phyloP scores from a whole-genome alignment of 306 rosid species.

The Bauhinia variegata region DNA sequence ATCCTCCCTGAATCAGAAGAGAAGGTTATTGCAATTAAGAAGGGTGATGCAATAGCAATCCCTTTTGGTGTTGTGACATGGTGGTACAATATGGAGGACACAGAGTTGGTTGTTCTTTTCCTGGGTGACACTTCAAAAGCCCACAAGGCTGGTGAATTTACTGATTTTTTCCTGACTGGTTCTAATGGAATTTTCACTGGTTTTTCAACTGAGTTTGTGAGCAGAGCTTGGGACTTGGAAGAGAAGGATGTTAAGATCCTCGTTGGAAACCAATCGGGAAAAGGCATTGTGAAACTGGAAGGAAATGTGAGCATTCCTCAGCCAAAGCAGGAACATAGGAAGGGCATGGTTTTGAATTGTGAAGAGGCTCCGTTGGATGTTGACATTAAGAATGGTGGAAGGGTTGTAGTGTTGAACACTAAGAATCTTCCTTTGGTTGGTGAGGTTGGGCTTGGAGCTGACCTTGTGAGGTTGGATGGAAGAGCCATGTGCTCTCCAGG shows the following conservation, averaged over 20 bases:
- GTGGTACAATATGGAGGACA: conserved; percentile 78
- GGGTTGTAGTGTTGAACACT: conserved; percentile 80
- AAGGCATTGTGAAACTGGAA: conserved; percentile 59
- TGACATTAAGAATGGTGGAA: conserved; percentile 72
- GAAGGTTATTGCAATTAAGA: conserved; percentile 72
- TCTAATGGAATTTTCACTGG: conserved; percentile 77
- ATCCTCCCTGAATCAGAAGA: conserved; percentile 74
- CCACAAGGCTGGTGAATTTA: conserved; percentile 83
- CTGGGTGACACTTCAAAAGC: conserved; percentile 77
- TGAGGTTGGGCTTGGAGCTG: conserved; percentile 78
- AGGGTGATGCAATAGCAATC: conserved; percentile 85
- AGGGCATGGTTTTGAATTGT: conserved; percentile 75
- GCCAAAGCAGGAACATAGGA: conserved; percentile 57
- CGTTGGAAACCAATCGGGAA: conserved; percentile 56
- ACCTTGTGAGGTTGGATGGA: conserved; percentile 78
- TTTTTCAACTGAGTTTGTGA: conserved; percentile 68
- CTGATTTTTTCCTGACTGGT: conserved; percentile 68
- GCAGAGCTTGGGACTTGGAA: conserved; percentile 80
- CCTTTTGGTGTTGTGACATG: conserved; percentile 86
- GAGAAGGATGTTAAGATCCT: conserved; percentile 56
- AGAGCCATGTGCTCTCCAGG: conserved; percentile 86
- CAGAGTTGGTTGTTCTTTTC: conserved; percentile 71
- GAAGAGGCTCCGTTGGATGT: conserved; percentile 80
- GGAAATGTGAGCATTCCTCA: conserved; percentile 51
- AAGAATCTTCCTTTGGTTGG: conserved; percentile 84